Base-by-base conservation (phyloP, 225 moss, liverwort and hornwort genomes). In the Pseudoscleropodium purum region DNA sequence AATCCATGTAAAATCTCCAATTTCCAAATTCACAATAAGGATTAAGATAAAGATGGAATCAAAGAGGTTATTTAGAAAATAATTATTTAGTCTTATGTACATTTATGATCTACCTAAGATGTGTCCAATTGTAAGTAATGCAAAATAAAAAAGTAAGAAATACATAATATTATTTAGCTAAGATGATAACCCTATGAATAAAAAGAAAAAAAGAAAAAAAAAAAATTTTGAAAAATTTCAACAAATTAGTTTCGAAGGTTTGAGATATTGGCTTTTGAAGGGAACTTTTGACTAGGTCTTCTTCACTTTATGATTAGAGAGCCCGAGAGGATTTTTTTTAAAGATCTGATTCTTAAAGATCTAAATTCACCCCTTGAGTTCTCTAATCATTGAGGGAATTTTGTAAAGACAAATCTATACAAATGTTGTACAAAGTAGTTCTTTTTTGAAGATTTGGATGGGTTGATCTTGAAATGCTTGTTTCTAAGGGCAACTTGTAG, bases 401-500 rank as follows among this genome's bases (percentile, higher is more conserved):
- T 78, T 1, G 0, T 54, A 54, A 54, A 1, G 4, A 17, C 10
- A 37, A 79, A 56, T n/a, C 4, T 0, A 16, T 57, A 0, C 17
- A 54, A 16, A 79, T 17, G 2, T 36, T 57, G 0, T n/a, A n/a
- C n/a, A n/a, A n/a, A n/a, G n/a, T 57, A 26, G 2, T 79, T n/a
- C 23, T 0, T 56, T 57, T 2, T 17, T 6, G 4, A 57, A 79
- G 34, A n/a, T 56, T n/a, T 18, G 6, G 1, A 1, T 27, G 4
- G 4, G 6, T 2, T 79, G 5, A 79, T 79, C 6, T 39, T 0
- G 0, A 1, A 18, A 17, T 9, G 11, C 1, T 0, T 54, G 0
- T 10, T 57, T 6, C 17, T 0, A 2, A 57, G 0, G 7, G 4
- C 25, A 56, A 6, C 0, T 25, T 0, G 0, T 25, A 0, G 10